Base-by-base conservation (phyloP, 495 filamentous ascomycete genomes). In the Rhypophila decipiens region DNA sequence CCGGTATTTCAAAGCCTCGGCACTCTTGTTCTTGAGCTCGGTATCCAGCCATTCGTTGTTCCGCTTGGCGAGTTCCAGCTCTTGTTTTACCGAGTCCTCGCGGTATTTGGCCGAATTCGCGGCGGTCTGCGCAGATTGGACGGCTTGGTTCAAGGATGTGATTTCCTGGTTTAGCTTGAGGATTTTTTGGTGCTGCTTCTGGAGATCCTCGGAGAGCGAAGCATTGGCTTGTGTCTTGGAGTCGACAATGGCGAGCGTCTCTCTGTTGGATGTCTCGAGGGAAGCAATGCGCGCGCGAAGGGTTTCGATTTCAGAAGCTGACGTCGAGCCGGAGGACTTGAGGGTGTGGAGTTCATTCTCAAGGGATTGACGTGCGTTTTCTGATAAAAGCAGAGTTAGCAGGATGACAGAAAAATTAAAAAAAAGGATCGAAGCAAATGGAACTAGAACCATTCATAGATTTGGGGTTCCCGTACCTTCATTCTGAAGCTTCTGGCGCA, bases 31-130 rank as follows among this genome's bases (percentile, higher is more conserved):
- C 68, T 94, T 90, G 19, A 97, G 72, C 64, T 97, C 94, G 19
- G 73, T 78, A 49, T 94, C 88, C 39, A 89, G 82, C 85, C 88
- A 97, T 48, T 97, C 94, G 51, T 88, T 90, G 68, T 85, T 94
- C 51, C 80, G 84, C 59, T 88, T 88, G 12, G 89, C 79, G 19
- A 88, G 71, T 20, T 94, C 88, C 43, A 96, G 69, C 63, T 97
- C 90, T 58, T 95, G 90, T 60, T 91, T 82, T 18, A 96, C 72
- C 34, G 75, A 82, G 56, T 96, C 86, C 60, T 96, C 90, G 37
- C 86, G 84, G 70, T 95, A 95, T 46, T 87, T 90, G 43, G 86
- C 76, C 40, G 78, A 86, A 21, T 80, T 85, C 17, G 81, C 79
- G 2, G 85, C 76, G 17, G 88, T 87, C 50, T 90, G 85, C 5